A percentile compares a stretch with the other conserved stretches of the same genome.
Conservation (phyloP, 768 basidiomycete genomes). For the Hygrocybe coccinea region DNA sequence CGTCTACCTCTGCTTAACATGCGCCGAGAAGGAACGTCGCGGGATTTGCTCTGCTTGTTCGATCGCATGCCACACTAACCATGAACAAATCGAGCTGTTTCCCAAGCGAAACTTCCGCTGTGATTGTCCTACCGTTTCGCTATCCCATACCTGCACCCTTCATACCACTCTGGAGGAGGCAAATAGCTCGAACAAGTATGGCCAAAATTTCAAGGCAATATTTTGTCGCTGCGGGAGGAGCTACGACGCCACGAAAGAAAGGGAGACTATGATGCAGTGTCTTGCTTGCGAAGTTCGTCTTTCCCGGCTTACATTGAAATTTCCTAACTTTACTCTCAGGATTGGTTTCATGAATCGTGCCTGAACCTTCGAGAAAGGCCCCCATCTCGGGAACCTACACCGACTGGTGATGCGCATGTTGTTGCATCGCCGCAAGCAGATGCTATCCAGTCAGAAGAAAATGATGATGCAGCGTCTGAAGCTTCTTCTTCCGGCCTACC, state of each 20-base stretch:
- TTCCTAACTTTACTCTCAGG: conserved; percentile 38
- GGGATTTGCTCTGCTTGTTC: conserved; percentile 64
- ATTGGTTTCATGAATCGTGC: conserved; percentile 91
- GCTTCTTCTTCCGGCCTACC: conserved; percentile 62
- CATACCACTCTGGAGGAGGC: conserved; percentile 49
- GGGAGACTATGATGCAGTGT: conserved; percentile 87
- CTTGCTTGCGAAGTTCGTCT: conserved; percentile 71
- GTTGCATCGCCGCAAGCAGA: conserved; percentile 15
- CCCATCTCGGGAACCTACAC: conserved; percentile 39
- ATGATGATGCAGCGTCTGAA: conserved; percentile 51
- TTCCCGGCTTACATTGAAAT: not conserved
- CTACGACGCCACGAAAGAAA: conserved; percentile 70
- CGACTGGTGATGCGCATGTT: conserved; percentile 13
- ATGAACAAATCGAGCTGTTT: conserved; percentile 83
- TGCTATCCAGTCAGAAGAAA: conserved; percentile 16
- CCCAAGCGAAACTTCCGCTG: conserved; percentile 80
- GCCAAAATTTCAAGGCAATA: conserved; percentile 62
- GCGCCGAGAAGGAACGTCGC: conserved; percentile 39
- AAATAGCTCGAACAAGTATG: conserved; percentile 61
- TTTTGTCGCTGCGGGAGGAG: conserved; percentile 73
- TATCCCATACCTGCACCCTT: conserved; percentile 60
- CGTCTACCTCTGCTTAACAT: conserved; percentile 77
- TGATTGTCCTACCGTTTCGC: conserved; percentile 70
- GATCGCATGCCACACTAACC: conserved; percentile 80
- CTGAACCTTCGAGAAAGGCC: conserved; percentile 72